Conservation (phyloP, 2,329 filamentous ascomycete genomes). For the Trichoderma sp. region DNA sequence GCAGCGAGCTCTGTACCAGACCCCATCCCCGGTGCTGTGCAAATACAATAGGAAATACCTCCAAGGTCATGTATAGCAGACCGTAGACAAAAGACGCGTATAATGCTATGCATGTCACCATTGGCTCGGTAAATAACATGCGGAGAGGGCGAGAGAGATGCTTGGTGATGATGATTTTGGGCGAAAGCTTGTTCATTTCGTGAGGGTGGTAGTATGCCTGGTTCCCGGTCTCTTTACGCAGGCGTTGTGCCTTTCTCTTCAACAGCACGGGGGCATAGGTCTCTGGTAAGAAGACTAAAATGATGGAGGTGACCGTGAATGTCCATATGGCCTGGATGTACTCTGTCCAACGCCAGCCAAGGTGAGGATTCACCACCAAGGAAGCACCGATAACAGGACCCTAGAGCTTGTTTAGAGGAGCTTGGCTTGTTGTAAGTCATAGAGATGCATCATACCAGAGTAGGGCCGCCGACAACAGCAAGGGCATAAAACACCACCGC, state of each 20-base stretch:
- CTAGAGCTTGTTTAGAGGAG: not conserved
- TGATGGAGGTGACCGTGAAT: constrained; percentile 46
- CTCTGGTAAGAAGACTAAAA: constrained; percentile 55
- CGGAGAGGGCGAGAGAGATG: constrained; percentile 38
- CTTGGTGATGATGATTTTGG: constrained; percentile 46
- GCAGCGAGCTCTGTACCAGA: constrained; percentile 49
- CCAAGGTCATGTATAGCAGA: constrained; percentile 51
- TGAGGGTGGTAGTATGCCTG: constrained; percentile 40
- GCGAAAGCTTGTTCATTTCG: constrained; percentile 41
- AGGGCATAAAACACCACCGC: constrained; percentile 61
- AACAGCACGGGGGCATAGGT: constrained; percentile 54
- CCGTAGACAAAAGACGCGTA: constrained; percentile 62
- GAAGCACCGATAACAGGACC: constrained; percentile 39
- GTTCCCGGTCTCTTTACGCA: constrained; percentile 56
- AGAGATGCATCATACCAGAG: constrained; percentile 34
- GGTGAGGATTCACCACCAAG: constrained; percentile 31
- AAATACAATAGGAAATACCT: constrained; percentile 51
- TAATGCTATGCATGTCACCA: constrained; percentile 59
- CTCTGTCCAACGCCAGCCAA: constrained; percentile 49
- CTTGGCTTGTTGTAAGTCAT: too few relatives aligned
- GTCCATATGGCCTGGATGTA: constrained; percentile 56
- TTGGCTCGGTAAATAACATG: constrained; percentile 60
- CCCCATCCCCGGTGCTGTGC: constrained; percentile 56
- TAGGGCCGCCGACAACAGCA: constrained; percentile 55
- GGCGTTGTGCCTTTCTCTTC: constrained; percentile 50